These are phyloP conservation scores for Claviceps monticola DNA, from an alignment of 2,329 filamentous ascomycete genomes.

Conservation along the genomic window DNA sequence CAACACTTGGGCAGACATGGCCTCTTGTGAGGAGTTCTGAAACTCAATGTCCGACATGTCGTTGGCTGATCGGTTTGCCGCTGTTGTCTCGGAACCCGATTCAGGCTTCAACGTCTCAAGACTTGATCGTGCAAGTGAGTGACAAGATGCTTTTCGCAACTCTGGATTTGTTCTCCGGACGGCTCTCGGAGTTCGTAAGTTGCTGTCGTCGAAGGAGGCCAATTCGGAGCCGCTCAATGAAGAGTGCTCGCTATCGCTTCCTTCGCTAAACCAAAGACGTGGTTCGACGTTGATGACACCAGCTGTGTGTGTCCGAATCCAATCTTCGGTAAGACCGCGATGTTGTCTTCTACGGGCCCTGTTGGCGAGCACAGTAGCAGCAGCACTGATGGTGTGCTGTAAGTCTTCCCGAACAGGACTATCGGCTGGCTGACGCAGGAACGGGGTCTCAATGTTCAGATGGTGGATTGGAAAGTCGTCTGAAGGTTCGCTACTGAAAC, in stretches of 20 bases:
- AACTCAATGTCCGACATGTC: slow-evolving; percentile 19
- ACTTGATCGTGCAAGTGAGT: slow-evolving; percentile 37
- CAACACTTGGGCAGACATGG: slow-evolving; percentile 7
- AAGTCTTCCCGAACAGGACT: slow-evolving; percentile 17
- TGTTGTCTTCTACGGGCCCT: slow-evolving; percentile 44
- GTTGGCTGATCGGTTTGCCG: slow-evolving; percentile 9
- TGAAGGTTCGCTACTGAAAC: slow-evolving; percentile 43
- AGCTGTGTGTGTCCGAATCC: slow-evolving; percentile 76
- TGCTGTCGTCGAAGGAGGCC: slow-evolving; percentile 36
- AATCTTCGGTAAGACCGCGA: slow-evolving; percentile 62
- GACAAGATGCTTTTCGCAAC: slow-evolving; percentile 16
- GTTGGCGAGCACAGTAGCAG: slow-evolving; percentile 49
- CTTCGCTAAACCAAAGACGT: slow-evolving; percentile 72
- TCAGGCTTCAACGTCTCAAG: slow-evolving; percentile 38
- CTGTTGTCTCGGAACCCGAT: slow-evolving; percentile 7
- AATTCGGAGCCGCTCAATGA: slow-evolving; percentile 54
- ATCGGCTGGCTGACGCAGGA: slow-evolving; percentile 39
- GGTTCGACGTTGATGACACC: slow-evolving; percentile 54
- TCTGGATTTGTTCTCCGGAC: slow-evolving; percentile 10
- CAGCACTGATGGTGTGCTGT: slow-evolving; percentile 31
- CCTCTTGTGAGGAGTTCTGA: slow-evolving; percentile 2
- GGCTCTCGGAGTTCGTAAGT: slow-evolving; percentile 34
- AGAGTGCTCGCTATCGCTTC: slow-evolving; percentile 57
- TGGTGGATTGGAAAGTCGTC: slow-evolving; percentile 48
- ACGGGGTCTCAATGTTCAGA: slow-evolving; percentile 48